Evolutionary conservation across 768 basidiomycete species (phyloP), one percentile per base, ranked within the genome.

Genomic region (Termitomyces sp.): DNA sequence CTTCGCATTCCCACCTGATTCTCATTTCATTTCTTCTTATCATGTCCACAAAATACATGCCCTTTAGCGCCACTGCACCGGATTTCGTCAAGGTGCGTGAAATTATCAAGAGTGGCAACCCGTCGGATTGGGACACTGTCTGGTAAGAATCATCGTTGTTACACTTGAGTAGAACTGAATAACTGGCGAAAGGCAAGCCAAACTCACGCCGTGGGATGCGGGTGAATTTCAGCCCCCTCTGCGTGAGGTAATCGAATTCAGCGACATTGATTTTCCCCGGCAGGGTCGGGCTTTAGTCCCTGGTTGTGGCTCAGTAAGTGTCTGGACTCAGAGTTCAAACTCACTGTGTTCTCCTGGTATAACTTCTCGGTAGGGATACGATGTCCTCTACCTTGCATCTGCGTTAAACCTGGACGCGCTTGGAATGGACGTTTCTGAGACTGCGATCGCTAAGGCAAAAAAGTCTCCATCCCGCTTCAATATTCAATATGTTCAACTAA

Each of bases 181-280:
- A 12, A 34, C 16, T 34, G n/a, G 2, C 14, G 4, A 22, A 20
- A 49, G 48, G 71, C 26, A 27, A 20, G 57, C 81, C 83, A 71
- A 74, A 0, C 55, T 82, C 1, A 87, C 84, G 0, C 88, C 88
- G 0, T 89, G 88, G 87, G 87, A 89, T 62, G 66, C 66, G 4
- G 81, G 84, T 4, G 68, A 72, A 6, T 64, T 74, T 2, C 87
- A 88, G 61, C 85, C 82, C 12, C 77, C 86, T 1, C 70, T 89
- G 56, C 69, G 67, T 24, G 82, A 84, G 51, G 67, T 85, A 1
- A 65, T 88, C 22, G 72, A 80, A 45, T 78, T 78, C 1, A 71
- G 72, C 12, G 68, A 73, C 30, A 62, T 85, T 9, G 67, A 75
- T 0, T 72, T 82, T 44, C 82, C 86, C 30, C 53, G 40, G 12